These are phyloP conservation scores for Dipodascus geniculatus DNA, from an alignment of 805 yeast species.

Conservation along the genomic window DNA sequence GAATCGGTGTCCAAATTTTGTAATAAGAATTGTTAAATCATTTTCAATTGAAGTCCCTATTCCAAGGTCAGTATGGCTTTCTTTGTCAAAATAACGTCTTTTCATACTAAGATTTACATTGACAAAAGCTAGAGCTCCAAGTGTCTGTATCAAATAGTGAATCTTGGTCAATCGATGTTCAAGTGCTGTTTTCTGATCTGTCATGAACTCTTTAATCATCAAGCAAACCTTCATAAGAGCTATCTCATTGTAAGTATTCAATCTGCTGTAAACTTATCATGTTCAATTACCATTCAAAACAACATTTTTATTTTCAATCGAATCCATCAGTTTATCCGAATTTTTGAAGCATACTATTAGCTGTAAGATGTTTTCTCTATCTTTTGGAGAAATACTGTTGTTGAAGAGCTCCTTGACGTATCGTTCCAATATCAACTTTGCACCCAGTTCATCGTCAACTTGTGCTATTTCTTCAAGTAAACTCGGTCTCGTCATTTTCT, in stretches of 20 bases:
- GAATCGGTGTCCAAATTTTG: neutral
- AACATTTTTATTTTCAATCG: neutral
- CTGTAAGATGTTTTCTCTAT: neutral
- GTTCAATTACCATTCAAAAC: neutral
- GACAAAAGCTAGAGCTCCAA: neutral
- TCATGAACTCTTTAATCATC: neutral
- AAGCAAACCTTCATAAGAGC: neutral
- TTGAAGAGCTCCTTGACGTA: neutral
- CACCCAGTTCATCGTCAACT: neutral
- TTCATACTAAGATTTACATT: neutral
- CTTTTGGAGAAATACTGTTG: neutral
- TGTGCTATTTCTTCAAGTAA: neutral
- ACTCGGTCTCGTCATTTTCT: neutral
- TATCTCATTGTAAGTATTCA: too few relatives aligned
- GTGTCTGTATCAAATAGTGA: neutral
- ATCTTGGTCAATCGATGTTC: neutral
- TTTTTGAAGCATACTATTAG: neutral
- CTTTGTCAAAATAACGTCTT: neutral
- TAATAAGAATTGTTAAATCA: neutral
- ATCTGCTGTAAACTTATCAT: neutral
- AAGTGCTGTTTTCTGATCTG: neutral
- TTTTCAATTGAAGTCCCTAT: neutral
- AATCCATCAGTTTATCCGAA: neutral
- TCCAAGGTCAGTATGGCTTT: neutral
- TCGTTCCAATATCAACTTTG: neutral